Evolutionary conservation across 2,329 filamentous ascomycete species (phyloP), one percentile per base, ranked within the genome.

Genomic region (Scedosporium dehoogii): DNA sequence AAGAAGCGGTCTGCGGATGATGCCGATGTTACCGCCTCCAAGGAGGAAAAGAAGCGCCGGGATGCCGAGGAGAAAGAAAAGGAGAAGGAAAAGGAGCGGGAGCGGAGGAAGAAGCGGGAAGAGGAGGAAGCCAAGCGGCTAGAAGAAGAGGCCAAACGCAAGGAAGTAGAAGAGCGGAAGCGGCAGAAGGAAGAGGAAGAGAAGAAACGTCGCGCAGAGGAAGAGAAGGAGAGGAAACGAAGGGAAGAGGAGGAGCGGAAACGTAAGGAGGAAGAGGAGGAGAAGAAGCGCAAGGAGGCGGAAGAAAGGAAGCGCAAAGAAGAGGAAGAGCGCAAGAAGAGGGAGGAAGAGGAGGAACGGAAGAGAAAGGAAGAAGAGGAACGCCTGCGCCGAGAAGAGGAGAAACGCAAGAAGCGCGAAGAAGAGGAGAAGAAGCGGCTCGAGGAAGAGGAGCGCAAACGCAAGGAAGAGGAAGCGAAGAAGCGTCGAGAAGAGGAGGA

Each of bases 401-500:
- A 70, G 55, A 65, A 67, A 56, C 72, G 64, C 61, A 62, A 66
- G 61, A 65, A 65, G 60, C 64, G 64, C 14, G 63, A 66, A 57
- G 64, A 66, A 46, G 65, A 67, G 59, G 69, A 68, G 33, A 56
- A 56, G 29, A 65, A 65, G 62, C 65, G 70, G 29, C 72, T 69
- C 7, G 74, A 76, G n/a, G 59, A 61, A 42, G 59, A 55, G 29
- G 59, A 65, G 73, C 69, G 9, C 75, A 75, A 63, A 73, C 73
- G 63, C 69, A 71, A 53, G 67, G 68, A 51, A 69, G 70, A 33
- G n/a, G 65, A 62, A 23, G 61, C 65, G 44, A 64, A 65, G 12
- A 66, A 67, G 60, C 72, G 70, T 10, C 75, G 78, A 63, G 75
- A 75, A 63, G 74, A 75, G 63, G 72, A 76, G 61, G 71, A 69